Evolutionary conservation across 371 early-diverging fungal species (phyloP).

Genomic region (Synchytrium microbalum): DNA sequence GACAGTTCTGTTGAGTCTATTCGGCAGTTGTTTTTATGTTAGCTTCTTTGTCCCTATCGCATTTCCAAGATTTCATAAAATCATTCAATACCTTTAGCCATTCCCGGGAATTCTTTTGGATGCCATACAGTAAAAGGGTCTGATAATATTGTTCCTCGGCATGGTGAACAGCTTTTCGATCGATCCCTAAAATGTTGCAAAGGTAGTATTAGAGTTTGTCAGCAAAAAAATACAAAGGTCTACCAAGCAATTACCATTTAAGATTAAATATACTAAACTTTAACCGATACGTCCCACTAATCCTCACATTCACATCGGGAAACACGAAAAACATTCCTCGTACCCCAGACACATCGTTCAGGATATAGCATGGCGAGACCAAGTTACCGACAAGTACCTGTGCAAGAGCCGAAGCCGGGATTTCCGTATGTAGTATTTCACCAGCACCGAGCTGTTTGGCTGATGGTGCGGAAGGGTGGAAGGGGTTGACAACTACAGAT

Average conservation of each 20-base stretch:
- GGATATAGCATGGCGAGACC: conserved; percentile 17
- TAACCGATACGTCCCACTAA: conserved; percentile 21
- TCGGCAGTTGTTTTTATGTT: neutral
- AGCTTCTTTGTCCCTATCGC: neutral
- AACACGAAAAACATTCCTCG: conserved; percentile 24
- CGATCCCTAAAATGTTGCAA: neutral
- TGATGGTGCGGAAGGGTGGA: no score
- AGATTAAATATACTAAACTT: conserved; percentile 21
- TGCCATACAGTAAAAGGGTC: conserved; percentile 52
- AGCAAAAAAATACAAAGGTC: neutral
- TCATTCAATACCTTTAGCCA: conserved; percentile 43
- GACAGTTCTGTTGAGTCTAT: conserved; percentile 51
- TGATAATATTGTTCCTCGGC: conserved; percentile 26
- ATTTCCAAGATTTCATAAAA: neutral
- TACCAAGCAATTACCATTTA: conserved; percentile 2
- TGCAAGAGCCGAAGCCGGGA: no score
- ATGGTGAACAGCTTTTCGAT: neutral
- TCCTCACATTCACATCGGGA: conserved; percentile 22
- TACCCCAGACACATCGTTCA: conserved; percentile 15
- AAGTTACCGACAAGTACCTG: conserved; percentile 24
- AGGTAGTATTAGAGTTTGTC: neutral
- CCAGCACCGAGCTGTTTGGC: no score
- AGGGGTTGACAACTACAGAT: no score
- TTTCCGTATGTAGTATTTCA: no score
- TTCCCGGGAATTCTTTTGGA: conserved; percentile 59